Conservation (phyloP, 208 protist species). For the Leishmania aethiopica region DNA sequence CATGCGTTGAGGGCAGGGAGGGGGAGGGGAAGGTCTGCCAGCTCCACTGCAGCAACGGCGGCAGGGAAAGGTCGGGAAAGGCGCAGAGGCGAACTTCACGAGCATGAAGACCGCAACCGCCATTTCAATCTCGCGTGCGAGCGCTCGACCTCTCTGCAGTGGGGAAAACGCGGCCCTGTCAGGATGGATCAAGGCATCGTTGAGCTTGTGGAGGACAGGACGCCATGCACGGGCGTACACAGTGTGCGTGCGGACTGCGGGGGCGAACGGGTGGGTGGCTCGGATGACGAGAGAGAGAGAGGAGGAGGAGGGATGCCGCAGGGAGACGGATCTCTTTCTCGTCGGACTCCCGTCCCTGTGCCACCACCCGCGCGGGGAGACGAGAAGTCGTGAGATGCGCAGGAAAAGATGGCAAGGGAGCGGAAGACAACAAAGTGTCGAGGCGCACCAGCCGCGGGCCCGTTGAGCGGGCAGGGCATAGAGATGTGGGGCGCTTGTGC, state of each 20-base stretch:
- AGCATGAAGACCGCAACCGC: background rate
- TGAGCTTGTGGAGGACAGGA: background rate
- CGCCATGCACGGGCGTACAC: background rate
- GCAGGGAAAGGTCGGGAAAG: background rate
- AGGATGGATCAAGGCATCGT: background rate
- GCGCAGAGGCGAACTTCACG: background rate
- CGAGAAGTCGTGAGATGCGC: background rate
- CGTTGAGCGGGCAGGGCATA: background rate
- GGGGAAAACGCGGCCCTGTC: background rate
- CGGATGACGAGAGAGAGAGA: background rate
- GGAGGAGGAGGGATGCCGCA: background rate
- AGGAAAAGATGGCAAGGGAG: background rate
- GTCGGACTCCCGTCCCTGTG: background rate
- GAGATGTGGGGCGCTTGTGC: background rate
- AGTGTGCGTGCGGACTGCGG: background rate
- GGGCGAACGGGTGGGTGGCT: background rate
- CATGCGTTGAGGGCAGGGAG: background rate
- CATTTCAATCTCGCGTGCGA: background rate
- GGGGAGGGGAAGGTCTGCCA: background rate
- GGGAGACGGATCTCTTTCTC: background rate
- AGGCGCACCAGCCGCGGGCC: background rate
- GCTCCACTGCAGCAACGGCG: background rate
- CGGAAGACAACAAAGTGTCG: background rate
- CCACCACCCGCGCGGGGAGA: background rate
- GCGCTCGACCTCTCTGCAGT: background rate